These are phyloP conservation scores for Sarocladium brachiariae DNA, from an alignment of 2,329 filamentous ascomycete species.

Conservation along the genomic window DNA sequence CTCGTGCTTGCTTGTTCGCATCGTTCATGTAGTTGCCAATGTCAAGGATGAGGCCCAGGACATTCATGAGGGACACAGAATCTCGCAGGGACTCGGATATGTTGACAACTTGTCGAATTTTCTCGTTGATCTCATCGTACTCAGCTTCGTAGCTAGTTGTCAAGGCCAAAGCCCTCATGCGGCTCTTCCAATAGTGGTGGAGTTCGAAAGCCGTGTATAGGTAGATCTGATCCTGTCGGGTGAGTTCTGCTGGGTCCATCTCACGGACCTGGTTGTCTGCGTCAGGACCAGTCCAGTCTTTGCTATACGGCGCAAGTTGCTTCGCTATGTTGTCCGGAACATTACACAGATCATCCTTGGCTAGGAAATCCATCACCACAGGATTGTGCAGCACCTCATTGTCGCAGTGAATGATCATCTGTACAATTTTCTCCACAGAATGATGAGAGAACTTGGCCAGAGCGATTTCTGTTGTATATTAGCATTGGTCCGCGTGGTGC, in stretches of 20 bases:
- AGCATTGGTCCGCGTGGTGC: constrained; percentile 17
- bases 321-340: constrained; percentile 88
- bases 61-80: constrained; percentile 90
- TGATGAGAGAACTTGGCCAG: constrained; percentile 87
- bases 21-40: constrained; percentile 99
- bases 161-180: constrained; percentile 83
- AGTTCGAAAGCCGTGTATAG: constrained; percentile 88
- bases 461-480: constrained; percentile 60
- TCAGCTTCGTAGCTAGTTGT: constrained; percentile 80
- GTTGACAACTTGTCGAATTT: constrained; percentile 76
- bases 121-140: constrained; percentile 84
- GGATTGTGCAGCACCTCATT: constrained; percentile 77
- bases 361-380: constrained; percentile 94
- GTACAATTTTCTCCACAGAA: constrained; percentile 76
- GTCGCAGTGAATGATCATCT: constrained; percentile 95
- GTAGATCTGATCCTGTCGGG: constrained; percentile 91
- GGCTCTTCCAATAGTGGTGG: constrained; percentile 97
- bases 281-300: constrained; percentile 89
- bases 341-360: constrained; percentile 86
- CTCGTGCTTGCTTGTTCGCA: constrained; percentile 93
- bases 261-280: constrained; percentile 73
- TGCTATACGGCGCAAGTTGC: constrained; percentile 89
- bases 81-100: constrained; percentile 87
- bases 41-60: constrained; percentile 89
- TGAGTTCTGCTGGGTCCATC: constrained; percentile 80